A percentile compares a stretch with the other conserved stretches of the same genome.
These are phyloP conservation scores for Coprinopsis sp. DNA, from an alignment of 768 basidiomycete genomes.

Conservation along the genomic window DNA sequence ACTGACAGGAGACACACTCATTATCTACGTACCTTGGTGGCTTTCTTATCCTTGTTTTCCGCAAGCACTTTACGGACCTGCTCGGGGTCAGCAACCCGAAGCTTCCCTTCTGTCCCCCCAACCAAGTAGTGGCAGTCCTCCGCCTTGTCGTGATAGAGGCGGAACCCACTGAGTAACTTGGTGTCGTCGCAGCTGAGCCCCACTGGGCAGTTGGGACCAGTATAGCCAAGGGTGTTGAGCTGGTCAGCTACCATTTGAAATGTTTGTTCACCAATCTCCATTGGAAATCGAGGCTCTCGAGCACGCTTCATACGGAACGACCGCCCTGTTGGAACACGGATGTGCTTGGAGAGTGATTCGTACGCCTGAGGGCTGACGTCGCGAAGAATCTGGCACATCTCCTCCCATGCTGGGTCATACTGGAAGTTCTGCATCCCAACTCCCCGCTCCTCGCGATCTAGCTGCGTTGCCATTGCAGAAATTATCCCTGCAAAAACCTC, in stretches of 20 bases:
- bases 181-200: conserved; percentile 32
- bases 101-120: conserved; percentile 18
- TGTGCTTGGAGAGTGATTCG: too few relatives aligned
- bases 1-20: too few relatives aligned
- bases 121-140: conserved; percentile 20
- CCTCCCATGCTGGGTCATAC: too few relatives aligned
- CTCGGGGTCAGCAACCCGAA: conserved; percentile 19
- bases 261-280: conserved; percentile 16
- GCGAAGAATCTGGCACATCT: too few relatives aligned
- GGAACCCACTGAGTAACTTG: conserved; percentile 23
- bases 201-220: conserved; percentile 23
- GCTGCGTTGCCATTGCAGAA: too few relatives aligned
- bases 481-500: too few relatives aligned
- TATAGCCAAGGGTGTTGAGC: conserved; percentile 17
- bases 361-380: too few relatives aligned
- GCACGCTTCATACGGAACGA: conserved; percentile 2
- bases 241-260: conserved; percentile 6
- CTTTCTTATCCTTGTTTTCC: conserved; percentile 6
- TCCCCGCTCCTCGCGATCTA: too few relatives aligned
- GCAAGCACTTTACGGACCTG: conserved; percentile 11
- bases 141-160: conserved; percentile 20
- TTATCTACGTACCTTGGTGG: conserved; percentile 15
- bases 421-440: too few relatives aligned
- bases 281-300: conserved; percentile 20
- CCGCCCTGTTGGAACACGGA: too few relatives aligned